phyloP scores from a whole-genome alignment of 257 asterid genomes.

The Paraleonurus japonicus region DNA sequence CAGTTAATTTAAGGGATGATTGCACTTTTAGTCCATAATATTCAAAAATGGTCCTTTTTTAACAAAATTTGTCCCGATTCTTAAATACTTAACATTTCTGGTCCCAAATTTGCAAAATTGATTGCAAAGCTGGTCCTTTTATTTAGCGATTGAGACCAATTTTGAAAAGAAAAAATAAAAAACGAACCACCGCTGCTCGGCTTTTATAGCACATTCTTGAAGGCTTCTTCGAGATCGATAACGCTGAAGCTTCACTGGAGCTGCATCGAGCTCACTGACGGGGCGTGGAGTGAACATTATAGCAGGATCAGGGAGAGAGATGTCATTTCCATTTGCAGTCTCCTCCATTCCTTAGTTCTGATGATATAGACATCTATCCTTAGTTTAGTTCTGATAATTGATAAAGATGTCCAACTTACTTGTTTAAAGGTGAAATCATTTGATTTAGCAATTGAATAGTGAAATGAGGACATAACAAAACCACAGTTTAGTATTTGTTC shows the following conservation, averaged over 20 bases:
- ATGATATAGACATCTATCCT: background rate
- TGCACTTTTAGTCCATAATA: background rate
- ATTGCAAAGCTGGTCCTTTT: too few relatives aligned
- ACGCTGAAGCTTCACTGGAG: conserved; percentile 87
- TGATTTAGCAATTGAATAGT: background rate
- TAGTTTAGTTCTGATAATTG: background rate
- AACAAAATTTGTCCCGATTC: too few relatives aligned
- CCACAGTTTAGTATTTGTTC: background rate
- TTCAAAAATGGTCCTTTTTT: too few relatives aligned
- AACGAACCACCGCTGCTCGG: conserved; percentile 92
- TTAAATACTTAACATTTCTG: too few relatives aligned
- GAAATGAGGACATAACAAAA: background rate
- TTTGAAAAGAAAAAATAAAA: too few relatives aligned
- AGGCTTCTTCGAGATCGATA: conserved; percentile 85
- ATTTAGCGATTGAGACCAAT: too few relatives aligned
- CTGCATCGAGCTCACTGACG: conserved; percentile 81
- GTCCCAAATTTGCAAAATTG: too few relatives aligned
- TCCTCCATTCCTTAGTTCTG: background rate
- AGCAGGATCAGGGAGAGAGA: conserved; percentile 68
- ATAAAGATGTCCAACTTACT: background rate
- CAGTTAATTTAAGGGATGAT: background rate
- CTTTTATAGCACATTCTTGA: conserved; percentile 90
- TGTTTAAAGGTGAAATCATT: background rate
- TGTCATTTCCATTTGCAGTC: background rate
- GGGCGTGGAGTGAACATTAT: conserved; percentile 64